These are phyloP conservation scores for Exsudoporus frostii DNA, from an alignment of 768 basidiomycete species.

Conservation along the genomic window DNA sequence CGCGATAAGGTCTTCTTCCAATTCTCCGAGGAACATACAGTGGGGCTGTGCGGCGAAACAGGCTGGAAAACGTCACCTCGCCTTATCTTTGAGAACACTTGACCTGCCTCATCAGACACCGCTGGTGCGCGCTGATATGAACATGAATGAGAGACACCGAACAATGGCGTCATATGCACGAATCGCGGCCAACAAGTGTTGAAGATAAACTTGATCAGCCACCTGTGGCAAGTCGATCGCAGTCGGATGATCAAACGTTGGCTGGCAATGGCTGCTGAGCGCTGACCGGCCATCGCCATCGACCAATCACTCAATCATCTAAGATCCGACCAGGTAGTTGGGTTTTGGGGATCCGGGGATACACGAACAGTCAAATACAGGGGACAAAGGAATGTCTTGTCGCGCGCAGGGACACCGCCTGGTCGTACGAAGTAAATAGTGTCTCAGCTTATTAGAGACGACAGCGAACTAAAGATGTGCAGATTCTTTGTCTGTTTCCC, in stretches of 20 bases:
- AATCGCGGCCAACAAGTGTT: background rate
- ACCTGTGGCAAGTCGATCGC: conserved; percentile 20
- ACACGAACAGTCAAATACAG: conserved; percentile 5
- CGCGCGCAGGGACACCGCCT: background rate
- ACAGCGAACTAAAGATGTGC: conserved; percentile 7
- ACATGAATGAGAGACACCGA: conserved; percentile 13
- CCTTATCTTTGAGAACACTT: conserved; percentile 10
- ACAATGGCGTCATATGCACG: conserved; percentile 11
- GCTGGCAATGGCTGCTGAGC: no score
- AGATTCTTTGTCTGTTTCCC: conserved; percentile 12
- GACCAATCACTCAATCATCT: conserved; percentile 4
- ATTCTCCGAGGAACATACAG: conserved; percentile 19
- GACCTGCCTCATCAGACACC: background rate
- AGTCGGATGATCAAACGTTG: conserved; percentile 1
- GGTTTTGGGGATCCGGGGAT: conserved; percentile 3
- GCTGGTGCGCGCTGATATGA: conserved; percentile 1
- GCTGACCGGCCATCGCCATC: background rate
- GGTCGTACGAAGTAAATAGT: conserved; percentile 6
- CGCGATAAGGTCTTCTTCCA: conserved; percentile 10
- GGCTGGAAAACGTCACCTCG: background rate
- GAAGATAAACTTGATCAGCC: conserved; percentile 8
- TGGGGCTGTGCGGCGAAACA: conserved; percentile 4
- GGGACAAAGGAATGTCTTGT: background rate
- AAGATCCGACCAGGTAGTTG: background rate
- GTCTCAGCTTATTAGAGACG: background rate